Conservation (phyloP, 169 alveolate genomes). For the Eimeria sp. region DNA sequence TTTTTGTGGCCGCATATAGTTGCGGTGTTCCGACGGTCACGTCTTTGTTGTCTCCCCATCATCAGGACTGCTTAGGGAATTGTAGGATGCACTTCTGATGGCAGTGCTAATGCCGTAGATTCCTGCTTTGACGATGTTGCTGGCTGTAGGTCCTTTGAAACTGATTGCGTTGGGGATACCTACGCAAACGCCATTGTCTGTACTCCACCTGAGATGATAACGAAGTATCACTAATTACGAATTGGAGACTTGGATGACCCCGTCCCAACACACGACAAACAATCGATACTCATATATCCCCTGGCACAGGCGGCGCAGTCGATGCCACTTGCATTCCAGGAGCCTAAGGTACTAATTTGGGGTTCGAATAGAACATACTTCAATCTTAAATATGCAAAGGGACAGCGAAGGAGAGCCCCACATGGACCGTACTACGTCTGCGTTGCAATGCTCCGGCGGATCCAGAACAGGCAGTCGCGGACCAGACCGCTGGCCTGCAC, state of each 20-base stretch:
- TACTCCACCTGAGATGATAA: neutral
- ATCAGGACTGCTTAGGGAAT: neutral
- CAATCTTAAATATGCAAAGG: too few relatives aligned
- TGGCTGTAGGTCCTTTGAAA: neutral
- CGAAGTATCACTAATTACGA: neutral
- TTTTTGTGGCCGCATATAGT: neutral
- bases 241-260: neutral
- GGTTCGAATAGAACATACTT: too few relatives aligned
- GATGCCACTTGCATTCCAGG: too few relatives aligned
- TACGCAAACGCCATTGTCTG: neutral
- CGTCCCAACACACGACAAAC: neutral
- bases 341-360: too few relatives aligned
- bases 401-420: too few relatives aligned
- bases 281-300: neutral
- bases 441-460: neutral
- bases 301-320: too few relatives aligned
- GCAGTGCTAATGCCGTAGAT: neutral
- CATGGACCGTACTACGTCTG: neutral
- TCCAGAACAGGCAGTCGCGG: neutral
- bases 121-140: neutral
- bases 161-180: neutral
- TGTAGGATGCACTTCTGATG: neutral
- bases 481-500: conserved; percentile 70
- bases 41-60: neutral
- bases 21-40: neutral